These are phyloP conservation scores for Capsella rubella DNA, from an alignment of 441 rosid species.

Conservation along the genomic window DNA sequence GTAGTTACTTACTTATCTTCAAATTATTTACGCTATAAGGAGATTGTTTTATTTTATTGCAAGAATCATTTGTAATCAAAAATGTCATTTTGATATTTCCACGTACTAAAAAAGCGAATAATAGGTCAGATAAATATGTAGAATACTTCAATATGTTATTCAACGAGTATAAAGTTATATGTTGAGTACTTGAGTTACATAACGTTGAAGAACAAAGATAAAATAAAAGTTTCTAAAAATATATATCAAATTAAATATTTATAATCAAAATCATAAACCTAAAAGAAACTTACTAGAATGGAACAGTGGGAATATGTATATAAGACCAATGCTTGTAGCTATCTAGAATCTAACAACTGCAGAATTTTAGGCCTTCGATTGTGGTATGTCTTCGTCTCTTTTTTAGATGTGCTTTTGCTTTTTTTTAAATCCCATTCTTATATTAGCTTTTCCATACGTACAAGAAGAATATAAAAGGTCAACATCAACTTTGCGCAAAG, in stretches of 20 bases:
- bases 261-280: constrained; percentile 6
- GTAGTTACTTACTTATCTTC: constrained; percentile 24
- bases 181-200: too few relatives aligned
- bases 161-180: too few relatives aligned
- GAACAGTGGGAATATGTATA: constrained; percentile 22
- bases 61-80: not conserved
- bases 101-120: not conserved
- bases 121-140: too few relatives aligned
- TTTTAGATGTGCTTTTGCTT: constrained; percentile 28
- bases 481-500: constrained; percentile 40
- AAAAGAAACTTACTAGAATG: constrained; percentile 1
- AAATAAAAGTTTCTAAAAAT: not conserved
- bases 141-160: too few relatives aligned
- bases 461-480: constrained; percentile 39
- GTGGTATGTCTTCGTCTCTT: constrained; percentile 35
- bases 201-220: too few relatives aligned
- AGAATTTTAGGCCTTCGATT: constrained; percentile 45
- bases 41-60: not conserved
- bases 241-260: not conserved
- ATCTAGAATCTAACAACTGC: constrained; percentile 39
- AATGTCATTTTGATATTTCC: not conserved
- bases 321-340: constrained; percentile 19
- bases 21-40: not conserved
- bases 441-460: constrained; percentile 22
- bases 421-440: constrained; percentile 38